These are phyloP conservation scores for Hibiscus trionum DNA, from an alignment of 345 rosid genomes.

Conservation along the genomic window DNA sequence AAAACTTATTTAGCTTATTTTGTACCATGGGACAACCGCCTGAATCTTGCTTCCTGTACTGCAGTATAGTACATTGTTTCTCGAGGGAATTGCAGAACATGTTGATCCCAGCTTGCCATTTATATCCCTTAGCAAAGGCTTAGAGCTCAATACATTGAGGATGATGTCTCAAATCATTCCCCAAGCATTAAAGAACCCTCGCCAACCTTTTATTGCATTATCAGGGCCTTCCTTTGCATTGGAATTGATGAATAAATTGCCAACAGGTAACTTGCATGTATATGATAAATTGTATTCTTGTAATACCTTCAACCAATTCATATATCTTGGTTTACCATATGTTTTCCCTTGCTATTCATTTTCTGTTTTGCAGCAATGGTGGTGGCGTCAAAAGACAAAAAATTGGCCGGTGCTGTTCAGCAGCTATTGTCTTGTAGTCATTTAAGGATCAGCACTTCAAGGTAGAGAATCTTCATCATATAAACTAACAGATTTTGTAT, in stretches of 20 bases:
- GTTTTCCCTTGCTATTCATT: neutral
- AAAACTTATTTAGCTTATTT: neutral
- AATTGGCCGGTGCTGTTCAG: conserved; percentile 66
- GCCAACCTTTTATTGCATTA: conserved; percentile 80
- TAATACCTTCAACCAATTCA: neutral
- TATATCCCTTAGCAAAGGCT: conserved; percentile 89
- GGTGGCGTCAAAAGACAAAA: conserved; percentile 83
- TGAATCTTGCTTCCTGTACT: conserved; percentile 18
- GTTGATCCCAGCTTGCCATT: conserved; percentile 87
- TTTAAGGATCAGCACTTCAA: conserved; percentile 82
- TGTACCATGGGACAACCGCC: neutral
- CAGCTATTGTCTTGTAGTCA: conserved; percentile 79
- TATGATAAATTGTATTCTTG: neutral
- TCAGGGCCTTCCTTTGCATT: conserved; percentile 91
- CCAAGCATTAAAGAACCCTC: conserved; percentile 53
- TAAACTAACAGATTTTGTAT: neutral
- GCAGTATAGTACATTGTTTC: conserved; percentile 86
- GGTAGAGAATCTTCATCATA: conserved; percentile 33
- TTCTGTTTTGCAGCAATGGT: conserved; percentile 65
- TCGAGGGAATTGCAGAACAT: conserved; percentile 61
- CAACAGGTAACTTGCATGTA: conserved; percentile 49
- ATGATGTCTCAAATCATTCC: conserved; percentile 97
- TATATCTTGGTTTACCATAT: neutral
- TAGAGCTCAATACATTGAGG: conserved; percentile 80
- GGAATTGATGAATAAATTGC: conserved; percentile 80